phyloP scores from a whole-genome alignment of 1,284 basidiomycete genomes.

The Apiotrichum porosum region DNA sequence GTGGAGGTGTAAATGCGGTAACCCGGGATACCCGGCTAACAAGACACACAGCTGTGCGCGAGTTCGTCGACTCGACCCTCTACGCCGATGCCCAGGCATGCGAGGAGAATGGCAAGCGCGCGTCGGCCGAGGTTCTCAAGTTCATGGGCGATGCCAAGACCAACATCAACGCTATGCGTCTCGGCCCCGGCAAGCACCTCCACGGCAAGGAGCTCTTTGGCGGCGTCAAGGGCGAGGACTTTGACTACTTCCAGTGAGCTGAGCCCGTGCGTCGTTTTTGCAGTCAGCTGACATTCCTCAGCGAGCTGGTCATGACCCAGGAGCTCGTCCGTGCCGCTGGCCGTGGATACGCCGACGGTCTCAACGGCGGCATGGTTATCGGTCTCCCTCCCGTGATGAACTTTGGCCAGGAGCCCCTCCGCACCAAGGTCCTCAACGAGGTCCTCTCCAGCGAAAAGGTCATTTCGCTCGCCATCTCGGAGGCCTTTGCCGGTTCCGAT shows the following conservation, averaged over 20 bases:
- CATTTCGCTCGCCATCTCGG: conserved; percentile 73
- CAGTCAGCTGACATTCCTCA: conserved; percentile 11
- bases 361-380: conserved; percentile 67
- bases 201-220: conserved; percentile 76
- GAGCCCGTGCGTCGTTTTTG: not conserved
- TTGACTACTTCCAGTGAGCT: conserved; percentile 61
- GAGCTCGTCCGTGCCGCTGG: conserved; percentile 73
- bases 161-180: conserved; percentile 80
- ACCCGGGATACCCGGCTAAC: too few species aligned
- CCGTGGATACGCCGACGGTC: conserved; percentile 79
- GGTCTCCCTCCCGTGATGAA: conserved; percentile 59
- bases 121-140: conserved; percentile 45
- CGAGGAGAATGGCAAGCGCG: conserved; percentile 72
- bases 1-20: too few species aligned
- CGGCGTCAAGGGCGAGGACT: conserved; percentile 82
- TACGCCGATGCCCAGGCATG: conserved; percentile 56
- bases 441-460: conserved; percentile 67
- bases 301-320: conserved; percentile 76
- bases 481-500: conserved; percentile 88
- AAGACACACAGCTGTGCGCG: conserved; percentile 48
- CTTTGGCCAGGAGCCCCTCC: conserved; percentile 56
- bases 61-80: conserved; percentile 56
- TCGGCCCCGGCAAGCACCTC: conserved; percentile 75
- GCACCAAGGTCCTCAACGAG: conserved; percentile 67
- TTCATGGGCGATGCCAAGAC: conserved; percentile 58